Percentiles rank a stretch among this genome's conserved stretches.
Evolutionary conservation across 768 basidiomycete species (phyloP).

Genomic region (Psilocybe azurescens): DNA sequence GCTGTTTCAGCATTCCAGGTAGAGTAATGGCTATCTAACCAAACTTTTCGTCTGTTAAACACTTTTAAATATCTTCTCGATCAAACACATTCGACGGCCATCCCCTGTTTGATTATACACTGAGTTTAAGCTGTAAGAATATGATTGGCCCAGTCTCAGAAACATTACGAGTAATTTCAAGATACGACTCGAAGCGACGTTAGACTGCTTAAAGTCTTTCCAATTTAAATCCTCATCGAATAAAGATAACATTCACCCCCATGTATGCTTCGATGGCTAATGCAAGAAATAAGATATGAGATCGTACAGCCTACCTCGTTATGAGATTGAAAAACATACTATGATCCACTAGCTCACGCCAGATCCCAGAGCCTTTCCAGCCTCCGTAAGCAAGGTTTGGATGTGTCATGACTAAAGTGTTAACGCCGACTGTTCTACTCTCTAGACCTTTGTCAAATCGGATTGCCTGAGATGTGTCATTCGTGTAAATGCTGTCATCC

Average conservation of each 20-base stretch:
- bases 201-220: neutral
- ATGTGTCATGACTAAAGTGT: neutral
- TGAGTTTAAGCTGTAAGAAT: too few species aligned
- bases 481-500: slow-evolving; percentile 70
- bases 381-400: slow-evolving; percentile 5
- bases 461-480: slow-evolving; percentile 69
- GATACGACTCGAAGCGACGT: too few species aligned
- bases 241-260: slow-evolving; percentile 3
- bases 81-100: too few species aligned
- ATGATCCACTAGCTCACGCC: slow-evolving; percentile 4
- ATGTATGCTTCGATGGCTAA: slow-evolving; percentile 6
- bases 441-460: slow-evolving; percentile 60
- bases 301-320: neutral
- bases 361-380: slow-evolving; percentile 6
- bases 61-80: too few species aligned
- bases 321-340: neutral
- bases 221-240: neutral
- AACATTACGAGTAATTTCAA: too few species aligned
- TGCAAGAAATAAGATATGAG: neutral
- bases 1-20: too few species aligned
- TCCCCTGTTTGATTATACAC: too few species aligned
- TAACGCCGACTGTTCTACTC: slow-evolving; percentile 19
- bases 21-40: too few species aligned
- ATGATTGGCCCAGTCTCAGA: too few species aligned
- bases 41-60: too few species aligned